Conservation (phyloP, 1,139 yeast species). For the Candida tropicalis region DNA sequence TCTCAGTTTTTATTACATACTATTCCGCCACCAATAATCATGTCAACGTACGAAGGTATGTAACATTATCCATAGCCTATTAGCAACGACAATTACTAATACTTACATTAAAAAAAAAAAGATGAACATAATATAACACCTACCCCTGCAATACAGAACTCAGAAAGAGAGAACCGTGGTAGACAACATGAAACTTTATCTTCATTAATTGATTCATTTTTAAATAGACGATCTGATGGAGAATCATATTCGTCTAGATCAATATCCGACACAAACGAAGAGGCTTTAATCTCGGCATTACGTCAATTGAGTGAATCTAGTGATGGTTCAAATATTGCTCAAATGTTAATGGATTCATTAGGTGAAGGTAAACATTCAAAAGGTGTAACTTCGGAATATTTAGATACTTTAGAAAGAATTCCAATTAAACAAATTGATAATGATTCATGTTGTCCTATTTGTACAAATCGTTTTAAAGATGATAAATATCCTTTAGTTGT, state of each 20-base stretch:
- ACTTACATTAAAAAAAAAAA: constrained; percentile 10
- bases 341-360: constrained; percentile 29
- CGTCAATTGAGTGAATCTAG: constrained; percentile 29
- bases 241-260: constrained; percentile 13
- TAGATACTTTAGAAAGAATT: constrained; percentile 79
- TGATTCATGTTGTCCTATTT: constrained; percentile 79
- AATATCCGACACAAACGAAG: constrained; percentile 12
- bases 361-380: constrained; percentile 22
- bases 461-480: constrained; percentile 70
- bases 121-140: constrained; percentile 20
- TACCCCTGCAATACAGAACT: constrained; percentile 4
- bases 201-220: constrained; percentile 37
- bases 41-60: constrained; percentile 51
- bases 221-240: constrained; percentile 19
- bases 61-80: too few relatives aligned
- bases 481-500: constrained; percentile 84
- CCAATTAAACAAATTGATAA: constrained; percentile 46
- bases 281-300: constrained; percentile 27
- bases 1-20: too few relatives aligned
- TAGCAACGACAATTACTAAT: too few relatives aligned
- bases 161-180: constrained; percentile 17
- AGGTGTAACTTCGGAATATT: constrained; percentile 70
- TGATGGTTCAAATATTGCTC: constrained; percentile 35
- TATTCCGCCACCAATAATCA: constrained; percentile 16
- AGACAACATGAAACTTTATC: constrained; percentile 42